Evolutionary conservation across 2,329 filamentous ascomycete species (phyloP).

Genomic region (Colletotrichum sp.): DNA sequence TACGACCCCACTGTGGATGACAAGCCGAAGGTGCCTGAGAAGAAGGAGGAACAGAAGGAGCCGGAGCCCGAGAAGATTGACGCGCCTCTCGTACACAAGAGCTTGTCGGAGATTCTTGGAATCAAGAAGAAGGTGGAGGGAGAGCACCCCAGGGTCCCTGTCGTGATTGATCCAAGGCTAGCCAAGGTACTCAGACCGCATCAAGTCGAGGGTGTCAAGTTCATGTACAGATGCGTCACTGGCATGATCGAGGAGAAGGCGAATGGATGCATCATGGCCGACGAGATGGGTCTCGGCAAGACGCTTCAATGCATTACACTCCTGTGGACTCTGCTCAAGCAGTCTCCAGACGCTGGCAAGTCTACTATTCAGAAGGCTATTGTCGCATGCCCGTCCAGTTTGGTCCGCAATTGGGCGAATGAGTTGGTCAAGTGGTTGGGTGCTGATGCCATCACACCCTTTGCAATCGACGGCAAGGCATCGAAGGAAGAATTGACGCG

Average conservation of each 20-base stretch:
- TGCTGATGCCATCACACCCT: constrained; percentile 86
- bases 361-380: constrained; percentile 94
- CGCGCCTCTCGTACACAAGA: constrained; percentile 88
- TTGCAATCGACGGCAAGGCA: constrained; percentile 96
- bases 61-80: constrained; percentile 63
- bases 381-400: constrained; percentile 93
- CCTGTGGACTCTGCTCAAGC: constrained; percentile 95
- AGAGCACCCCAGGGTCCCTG: constrained; percentile 86
- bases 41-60: constrained; percentile 50
- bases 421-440: constrained; percentile 97
- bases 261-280: constrained; percentile 98
- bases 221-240: constrained; percentile 93
- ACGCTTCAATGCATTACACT: constrained; percentile 96
- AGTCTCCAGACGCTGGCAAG: constrained; percentile 94
- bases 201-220: constrained; percentile 98
- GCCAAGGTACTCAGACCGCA: constrained; percentile 92
- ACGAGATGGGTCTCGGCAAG: constrained; percentile 98
- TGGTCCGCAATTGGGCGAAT: constrained; percentile 98
- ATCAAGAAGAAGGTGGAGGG: constrained; percentile 88
- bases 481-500: constrained; percentile 90
- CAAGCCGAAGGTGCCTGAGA: constrained; percentile 63
- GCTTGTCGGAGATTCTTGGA: constrained; percentile 90
- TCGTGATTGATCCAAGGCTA: constrained; percentile 91
- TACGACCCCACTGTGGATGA: constrained; percentile 95
- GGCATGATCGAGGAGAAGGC: constrained; percentile 94